Percentiles rank a stretch among this genome's conserved stretches.
Evolutionary conservation across 2,329 filamentous ascomycete genomes (phyloP).

Genomic region (Neofusicoccum parvum): DNA sequence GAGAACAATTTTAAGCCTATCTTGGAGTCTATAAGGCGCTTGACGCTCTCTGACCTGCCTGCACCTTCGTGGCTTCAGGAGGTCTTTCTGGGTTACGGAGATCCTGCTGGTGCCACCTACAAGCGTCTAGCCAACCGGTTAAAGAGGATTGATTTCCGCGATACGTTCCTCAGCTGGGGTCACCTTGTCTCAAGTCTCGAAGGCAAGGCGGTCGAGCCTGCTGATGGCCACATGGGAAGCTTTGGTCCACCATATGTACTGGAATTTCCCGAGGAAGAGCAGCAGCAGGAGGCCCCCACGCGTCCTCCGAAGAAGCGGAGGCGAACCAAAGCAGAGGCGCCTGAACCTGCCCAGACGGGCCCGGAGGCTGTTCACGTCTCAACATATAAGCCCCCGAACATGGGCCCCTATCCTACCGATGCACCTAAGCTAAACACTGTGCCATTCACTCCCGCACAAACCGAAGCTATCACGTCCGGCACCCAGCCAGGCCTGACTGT

Average conservation of each 20-base stretch:
- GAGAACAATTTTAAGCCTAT: constrained; percentile 98
- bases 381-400: constrained; percentile 86
- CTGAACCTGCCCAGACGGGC: constrained; percentile 53
- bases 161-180: constrained; percentile 95
- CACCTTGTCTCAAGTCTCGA: constrained; percentile 88
- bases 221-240: constrained; percentile 68
- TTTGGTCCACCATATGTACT: constrained; percentile 89
- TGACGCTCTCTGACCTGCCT: constrained; percentile 82
- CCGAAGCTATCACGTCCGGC: constrained; percentile 90
- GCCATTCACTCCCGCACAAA: constrained; percentile 86
- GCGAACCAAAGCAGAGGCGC: constrained; percentile 40
- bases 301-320: constrained; percentile 61
- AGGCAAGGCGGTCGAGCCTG: constrained; percentile 82
- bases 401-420: constrained; percentile 86
- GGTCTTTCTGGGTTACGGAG: constrained; percentile 95
- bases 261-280: constrained; percentile 54
- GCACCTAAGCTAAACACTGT: constrained; percentile 78
- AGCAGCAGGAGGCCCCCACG: constrained; percentile 42
- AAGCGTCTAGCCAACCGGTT: constrained; percentile 78
- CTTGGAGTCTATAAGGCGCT: constrained; percentile 83
- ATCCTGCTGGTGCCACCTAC: constrained; percentile 85
- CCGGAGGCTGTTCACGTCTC: constrained; percentile 76
- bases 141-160: constrained; percentile 81
- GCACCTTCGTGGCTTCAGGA: constrained; percentile 93
- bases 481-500: constrained; percentile 92